Conservation (phyloP, 306 rosid genomes). For the Cicer yamashitae region DNA sequence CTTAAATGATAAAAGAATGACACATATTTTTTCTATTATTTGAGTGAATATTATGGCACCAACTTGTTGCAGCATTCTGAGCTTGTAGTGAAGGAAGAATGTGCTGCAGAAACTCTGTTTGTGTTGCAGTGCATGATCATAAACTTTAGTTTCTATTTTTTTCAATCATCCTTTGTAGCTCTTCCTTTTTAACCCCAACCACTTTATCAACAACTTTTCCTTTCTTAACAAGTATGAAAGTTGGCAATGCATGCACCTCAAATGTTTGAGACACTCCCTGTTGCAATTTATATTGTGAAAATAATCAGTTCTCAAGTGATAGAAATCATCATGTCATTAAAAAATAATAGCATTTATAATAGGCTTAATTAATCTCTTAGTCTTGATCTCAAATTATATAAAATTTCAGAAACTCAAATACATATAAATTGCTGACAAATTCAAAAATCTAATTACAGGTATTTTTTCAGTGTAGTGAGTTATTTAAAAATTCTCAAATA, state of each 20-base stretch:
- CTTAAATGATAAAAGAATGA: constrained; percentile 36
- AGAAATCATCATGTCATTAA: not conserved
- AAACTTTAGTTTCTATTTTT: constrained; percentile 52
- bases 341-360: not conserved
- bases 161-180: constrained; percentile 68
- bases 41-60: constrained; percentile 2
- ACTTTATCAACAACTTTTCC: constrained; percentile 65
- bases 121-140: constrained; percentile 14
- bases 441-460: no score
- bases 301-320: constrained; percentile 28
- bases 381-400: no score
- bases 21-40: not conserved
- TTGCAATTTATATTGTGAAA: constrained; percentile 25
- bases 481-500: no score
- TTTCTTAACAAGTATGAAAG: constrained; percentile 69
- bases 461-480: no score
- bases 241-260: constrained; percentile 71
- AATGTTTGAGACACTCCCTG: constrained; percentile 73
- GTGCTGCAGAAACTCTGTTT: constrained; percentile 1
- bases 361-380: no score
- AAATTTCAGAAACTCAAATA: no score
- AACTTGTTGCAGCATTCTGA: constrained; percentile 43
- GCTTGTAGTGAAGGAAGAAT: constrained; percentile 19
- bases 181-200: constrained; percentile 72
- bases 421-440: no score